Evolutionary conservation across 1,139 yeast genomes (phyloP), one percentile per base, ranked within the genome.

Genomic region (Geotrichum fermentans): DNA sequence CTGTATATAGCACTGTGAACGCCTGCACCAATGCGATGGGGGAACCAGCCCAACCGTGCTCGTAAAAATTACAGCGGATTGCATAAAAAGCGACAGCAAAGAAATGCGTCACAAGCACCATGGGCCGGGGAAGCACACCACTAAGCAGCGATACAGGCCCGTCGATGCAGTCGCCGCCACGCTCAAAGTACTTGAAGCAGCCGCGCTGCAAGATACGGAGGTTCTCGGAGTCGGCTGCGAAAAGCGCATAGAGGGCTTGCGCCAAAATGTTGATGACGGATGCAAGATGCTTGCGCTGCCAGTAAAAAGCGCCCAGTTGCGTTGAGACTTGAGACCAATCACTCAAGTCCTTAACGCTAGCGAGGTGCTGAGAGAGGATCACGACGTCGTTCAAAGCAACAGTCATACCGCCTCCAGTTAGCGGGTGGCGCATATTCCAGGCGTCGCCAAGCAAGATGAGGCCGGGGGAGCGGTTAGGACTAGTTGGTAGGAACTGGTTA

Each of bases 361-460:
- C 77, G 44, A 88, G 70, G 34, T 83, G 68, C 55, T 74, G 75
- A 22, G 85, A 77, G 58, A 85, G 70, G 52, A 84, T 65, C 16
- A 75, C 88, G 4, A 90, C 92, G 64, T 92, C 99, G 63, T 82
- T 85, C 54, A 94, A 73, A 0, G 97, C 97, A 40, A 92, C 98
- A 10, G 97, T 90, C 99, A 92, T 92, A 53, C 99, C 99, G 52
- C 98, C 98, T 41, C 99, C 99, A 1, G 98, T 92, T 55, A 92
- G 75, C 17, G 99, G 99, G 66, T 92, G 99, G 64, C 99, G 79
- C 97, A 92, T 92, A 66, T 92, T 92, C 61, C 90, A 75, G 1
- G 98, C 88, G 65, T 92, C 99, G 37, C 99, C 99, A 42, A 92
- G 66, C 59, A 92, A 75, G 39, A 92, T 73, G 49, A 89, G 71